phyloP scores from a whole-genome alignment of 2,329 filamentous ascomycete genomes.

The Pyricularia pennisetigena region DNA sequence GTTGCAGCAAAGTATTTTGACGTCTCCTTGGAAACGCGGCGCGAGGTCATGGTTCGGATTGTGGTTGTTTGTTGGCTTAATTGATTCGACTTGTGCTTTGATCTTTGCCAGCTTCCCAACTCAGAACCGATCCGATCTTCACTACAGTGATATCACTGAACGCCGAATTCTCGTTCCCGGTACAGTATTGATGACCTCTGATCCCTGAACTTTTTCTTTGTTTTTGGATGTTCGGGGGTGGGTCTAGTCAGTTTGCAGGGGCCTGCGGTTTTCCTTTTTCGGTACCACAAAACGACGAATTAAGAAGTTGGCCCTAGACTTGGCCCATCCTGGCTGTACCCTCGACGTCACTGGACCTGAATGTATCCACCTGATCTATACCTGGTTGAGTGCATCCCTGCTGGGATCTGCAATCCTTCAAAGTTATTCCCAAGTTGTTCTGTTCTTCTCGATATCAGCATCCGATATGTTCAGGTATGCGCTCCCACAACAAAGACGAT shows the following conservation, averaged over 20 bases:
- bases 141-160: background rate
- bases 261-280: background rate
- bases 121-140: background rate
- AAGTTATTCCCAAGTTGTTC: background rate
- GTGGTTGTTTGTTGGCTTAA: background rate
- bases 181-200: background rate
- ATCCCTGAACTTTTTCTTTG: background rate
- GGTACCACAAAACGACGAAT: background rate
- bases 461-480: too few relatives aligned
- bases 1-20: constrained; percentile 36
- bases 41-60: constrained; percentile 40
- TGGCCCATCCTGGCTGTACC: background rate
- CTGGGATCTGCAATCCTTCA: background rate
- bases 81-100: background rate
- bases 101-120: background rate
- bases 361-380: background rate
- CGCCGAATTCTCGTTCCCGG: background rate
- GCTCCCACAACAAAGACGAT: too few relatives aligned
- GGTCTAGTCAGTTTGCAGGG: background rate
- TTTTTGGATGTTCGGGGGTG: background rate
- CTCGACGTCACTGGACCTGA: background rate
- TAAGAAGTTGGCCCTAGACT: too few relatives aligned
- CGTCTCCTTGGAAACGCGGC: constrained; percentile 47
- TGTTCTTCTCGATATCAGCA: background rate
- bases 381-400: background rate